phyloP scores from a whole-genome alignment of 1,284 basidiomycete species.

The Heliocybe sulcata region DNA sequence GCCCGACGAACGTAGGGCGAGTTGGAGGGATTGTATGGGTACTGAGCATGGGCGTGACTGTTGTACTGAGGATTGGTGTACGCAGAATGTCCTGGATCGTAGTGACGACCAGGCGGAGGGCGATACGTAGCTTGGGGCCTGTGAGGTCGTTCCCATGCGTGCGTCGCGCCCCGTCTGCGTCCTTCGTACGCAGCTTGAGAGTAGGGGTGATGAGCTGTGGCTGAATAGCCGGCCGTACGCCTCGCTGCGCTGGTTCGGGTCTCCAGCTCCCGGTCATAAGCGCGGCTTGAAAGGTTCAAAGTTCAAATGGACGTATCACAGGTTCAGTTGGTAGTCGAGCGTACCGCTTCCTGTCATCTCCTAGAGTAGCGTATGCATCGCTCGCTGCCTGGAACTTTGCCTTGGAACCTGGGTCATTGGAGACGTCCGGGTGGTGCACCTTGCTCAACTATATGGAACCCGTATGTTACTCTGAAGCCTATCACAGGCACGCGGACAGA shows the following conservation, averaged over 20 bases:
- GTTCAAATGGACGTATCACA: neutral
- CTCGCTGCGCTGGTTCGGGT: neutral
- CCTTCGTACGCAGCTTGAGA: constrained; percentile 17
- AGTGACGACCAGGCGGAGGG: constrained; percentile 9
- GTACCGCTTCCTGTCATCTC: constrained; percentile 39
- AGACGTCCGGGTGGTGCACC: constrained; percentile 39
- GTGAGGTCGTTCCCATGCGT: constrained; percentile 31
- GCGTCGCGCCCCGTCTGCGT: constrained; percentile 27
- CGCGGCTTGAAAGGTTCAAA: neutral
- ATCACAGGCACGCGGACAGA: neutral
- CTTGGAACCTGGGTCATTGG: constrained; percentile 29
- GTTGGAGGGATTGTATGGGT: constrained; percentile 18
- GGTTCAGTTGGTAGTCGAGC: constrained; percentile 9
- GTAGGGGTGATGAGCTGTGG: constrained; percentile 9
- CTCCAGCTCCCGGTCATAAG: neutral
- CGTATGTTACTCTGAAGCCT: neutral
- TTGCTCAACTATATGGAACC: constrained; percentile 29
- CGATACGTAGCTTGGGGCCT: constrained; percentile 13
- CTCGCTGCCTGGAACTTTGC: constrained; percentile 38
- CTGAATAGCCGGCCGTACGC: constrained; percentile 16
- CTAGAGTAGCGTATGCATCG: constrained; percentile 39
- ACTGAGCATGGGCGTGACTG: constrained; percentile 8
- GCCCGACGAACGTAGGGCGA: constrained; percentile 22
- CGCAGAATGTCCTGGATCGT: constrained; percentile 7
- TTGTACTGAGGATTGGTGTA: constrained; percentile 12